Conservation (phyloP, 495 filamentous ascomycete genomes). For the Xylaria telfairii region DNA sequence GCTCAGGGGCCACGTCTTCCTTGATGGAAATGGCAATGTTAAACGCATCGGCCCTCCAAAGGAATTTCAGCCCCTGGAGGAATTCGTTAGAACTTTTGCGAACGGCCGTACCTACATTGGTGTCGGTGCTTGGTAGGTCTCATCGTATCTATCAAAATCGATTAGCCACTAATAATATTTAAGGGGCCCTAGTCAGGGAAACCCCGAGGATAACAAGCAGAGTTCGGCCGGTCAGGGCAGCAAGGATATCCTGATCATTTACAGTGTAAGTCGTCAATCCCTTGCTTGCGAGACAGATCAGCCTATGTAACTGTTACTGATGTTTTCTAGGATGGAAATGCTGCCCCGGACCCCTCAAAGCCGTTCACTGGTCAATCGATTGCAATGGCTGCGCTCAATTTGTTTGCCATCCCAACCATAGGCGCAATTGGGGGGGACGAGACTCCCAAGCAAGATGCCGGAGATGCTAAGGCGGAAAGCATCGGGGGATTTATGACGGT, state of each 20-base stretch:
- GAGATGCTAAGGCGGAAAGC: too few species aligned
- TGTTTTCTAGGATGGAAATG: constrained; percentile 41
- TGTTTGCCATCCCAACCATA: background rate
- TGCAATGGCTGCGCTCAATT: constrained; percentile 10
- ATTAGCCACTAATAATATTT: constrained; percentile 23
- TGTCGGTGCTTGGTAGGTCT: constrained; percentile 47
- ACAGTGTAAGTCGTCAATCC: constrained; percentile 32
- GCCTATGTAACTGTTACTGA: constrained; percentile 10
- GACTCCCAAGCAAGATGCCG: background rate
- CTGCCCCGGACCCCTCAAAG: constrained; percentile 39
- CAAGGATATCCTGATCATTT: constrained; percentile 47
- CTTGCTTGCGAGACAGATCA: background rate
- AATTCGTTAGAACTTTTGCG: constrained; percentile 47
- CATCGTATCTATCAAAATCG: constrained; percentile 14
- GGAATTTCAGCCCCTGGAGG: constrained; percentile 42
- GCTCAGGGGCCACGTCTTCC: constrained; percentile 41
- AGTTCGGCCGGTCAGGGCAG: constrained; percentile 44
- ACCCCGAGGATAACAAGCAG: constrained; percentile 38
- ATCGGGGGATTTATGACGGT: background rate
- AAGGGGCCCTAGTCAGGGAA: constrained; percentile 34
- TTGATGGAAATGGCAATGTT: constrained; percentile 42
- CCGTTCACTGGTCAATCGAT: constrained; percentile 25
- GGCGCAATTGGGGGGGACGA: background rate
- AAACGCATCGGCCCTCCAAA: constrained; percentile 47
- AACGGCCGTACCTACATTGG: constrained; percentile 52